Conservation (phyloP, 768 basidiomycete genomes). For the Boletus speciosus region DNA sequence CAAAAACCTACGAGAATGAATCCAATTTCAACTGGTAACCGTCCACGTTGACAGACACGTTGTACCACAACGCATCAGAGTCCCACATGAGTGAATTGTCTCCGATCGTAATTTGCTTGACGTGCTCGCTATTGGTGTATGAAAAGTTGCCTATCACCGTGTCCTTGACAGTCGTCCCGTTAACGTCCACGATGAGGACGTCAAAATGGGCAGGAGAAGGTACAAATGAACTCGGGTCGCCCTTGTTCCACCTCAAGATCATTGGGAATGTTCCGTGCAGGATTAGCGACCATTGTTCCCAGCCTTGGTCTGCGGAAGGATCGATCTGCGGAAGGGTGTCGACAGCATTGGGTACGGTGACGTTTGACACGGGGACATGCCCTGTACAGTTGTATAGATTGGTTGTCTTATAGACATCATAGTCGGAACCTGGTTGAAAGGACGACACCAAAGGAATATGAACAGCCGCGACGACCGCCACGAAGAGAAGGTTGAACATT, state of each 20-base stretch:
- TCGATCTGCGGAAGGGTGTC: constrained; percentile 18
- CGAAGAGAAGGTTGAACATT: not conserved
- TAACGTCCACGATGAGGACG: not conserved
- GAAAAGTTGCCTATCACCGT: not conserved
- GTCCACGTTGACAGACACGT: constrained; percentile 4
- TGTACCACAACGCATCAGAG: constrained; percentile 10
- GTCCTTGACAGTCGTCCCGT: constrained; percentile 6
- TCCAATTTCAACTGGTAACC: constrained; percentile 9
- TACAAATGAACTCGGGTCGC: constrained; percentile 1
- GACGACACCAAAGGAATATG: not conserved
- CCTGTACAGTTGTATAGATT: constrained; percentile 21
- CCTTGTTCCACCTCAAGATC: constrained; percentile 14
- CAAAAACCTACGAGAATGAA: constrained; percentile 10
- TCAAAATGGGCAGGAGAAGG: constrained; percentile 7
- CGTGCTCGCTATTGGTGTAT: not conserved
- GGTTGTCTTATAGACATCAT: constrained; percentile 6
- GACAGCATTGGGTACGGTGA: constrained; percentile 9
- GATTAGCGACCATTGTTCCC: constrained; percentile 18
- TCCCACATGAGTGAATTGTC: constrained; percentile 12
- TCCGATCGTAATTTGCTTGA: constrained; percentile 9
- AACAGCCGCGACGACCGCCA: not conserved
- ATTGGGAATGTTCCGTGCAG: constrained; percentile 10
- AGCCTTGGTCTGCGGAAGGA: not conserved
- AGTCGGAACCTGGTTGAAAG: constrained; percentile 13
- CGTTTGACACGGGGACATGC: constrained; percentile 4